Conservation (phyloP, 495 filamentous ascomycete species). For the Aspergillus sparsus region DNA sequence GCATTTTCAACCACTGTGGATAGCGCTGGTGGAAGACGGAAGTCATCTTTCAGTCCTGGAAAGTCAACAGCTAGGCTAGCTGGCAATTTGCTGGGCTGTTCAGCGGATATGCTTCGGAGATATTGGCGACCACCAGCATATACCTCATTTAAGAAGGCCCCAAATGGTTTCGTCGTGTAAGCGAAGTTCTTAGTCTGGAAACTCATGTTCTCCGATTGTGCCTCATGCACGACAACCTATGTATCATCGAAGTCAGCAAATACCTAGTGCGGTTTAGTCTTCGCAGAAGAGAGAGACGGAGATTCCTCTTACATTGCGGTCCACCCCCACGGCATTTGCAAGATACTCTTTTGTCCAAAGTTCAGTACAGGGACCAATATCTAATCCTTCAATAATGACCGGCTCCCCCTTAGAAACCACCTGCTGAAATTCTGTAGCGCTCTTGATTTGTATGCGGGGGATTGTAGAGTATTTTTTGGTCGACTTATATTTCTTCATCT, state of each 20-base stretch:
- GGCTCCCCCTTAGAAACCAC: slow-evolving; percentile 62
- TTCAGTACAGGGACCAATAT: slow-evolving; percentile 66
- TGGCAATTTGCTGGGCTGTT: slow-evolving; percentile 66
- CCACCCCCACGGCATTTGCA: slow-evolving; percentile 59
- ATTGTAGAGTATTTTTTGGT: slow-evolving; percentile 32
- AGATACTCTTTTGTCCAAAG: slow-evolving; percentile 74
- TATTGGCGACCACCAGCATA: slow-evolving; percentile 66
- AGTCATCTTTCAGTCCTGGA: slow-evolving; percentile 66
- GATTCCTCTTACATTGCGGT: slow-evolving; percentile 57
- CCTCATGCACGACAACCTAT: slow-evolving; percentile 71
- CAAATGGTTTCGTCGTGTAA: slow-evolving; percentile 69
- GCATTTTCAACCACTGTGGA: slow-evolving; percentile 56
- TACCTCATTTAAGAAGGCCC: slow-evolving; percentile 65
- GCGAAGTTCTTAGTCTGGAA: slow-evolving; percentile 82
- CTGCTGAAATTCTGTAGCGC: slow-evolving; percentile 55
- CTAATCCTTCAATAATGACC: slow-evolving; percentile 61
- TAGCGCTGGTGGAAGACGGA: slow-evolving; percentile 66
- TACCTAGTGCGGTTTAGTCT: slow-evolving; percentile 1
- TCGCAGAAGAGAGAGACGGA: not conserved
- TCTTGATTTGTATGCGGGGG: slow-evolving; percentile 51
- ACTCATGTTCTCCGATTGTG: slow-evolving; percentile 65
- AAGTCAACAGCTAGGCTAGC: slow-evolving; percentile 71
- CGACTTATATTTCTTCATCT: slow-evolving; percentile 8
- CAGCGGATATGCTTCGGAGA: slow-evolving; percentile 69
- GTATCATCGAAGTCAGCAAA: slow-evolving; percentile 23